Base-by-base conservation (phyloP, 1,139 yeast species). In the Pichia sp. region DNA sequence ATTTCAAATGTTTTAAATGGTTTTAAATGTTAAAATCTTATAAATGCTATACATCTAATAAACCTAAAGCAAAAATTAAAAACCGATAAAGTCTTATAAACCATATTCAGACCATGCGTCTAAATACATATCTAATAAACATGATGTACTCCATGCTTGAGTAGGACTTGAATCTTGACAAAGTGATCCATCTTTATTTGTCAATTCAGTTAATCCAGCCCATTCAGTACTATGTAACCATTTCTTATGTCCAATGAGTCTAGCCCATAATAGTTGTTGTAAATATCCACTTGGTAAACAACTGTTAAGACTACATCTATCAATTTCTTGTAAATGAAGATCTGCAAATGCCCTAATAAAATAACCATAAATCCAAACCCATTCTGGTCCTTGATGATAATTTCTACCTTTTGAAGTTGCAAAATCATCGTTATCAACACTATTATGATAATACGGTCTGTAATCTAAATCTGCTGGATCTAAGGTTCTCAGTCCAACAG, bases 351-450 rank as follows among this genome's bases (percentile, higher is more conserved):
- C 96, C 54, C 97, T 76, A 57, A 92, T 68, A 64, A 87, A 90
- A 67, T 80, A 89, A 1, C 98, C 98, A 38, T 76, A 74, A 53
- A 83, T 79, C 97, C 97, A 92, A 28, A 86, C 83, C 98, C 98
- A 92, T 65, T 92, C 98, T 1, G 98, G 98, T 2, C 98, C 98
- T 68, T 92, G 97, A 66, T 92, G 98, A 66, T 92, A 92, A 67
- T 92, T 92, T 60, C 97, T 77, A 26, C 98, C 98, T 67, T 89
- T 89, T 5, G 97, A 75, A 0, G 97, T 89, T 1, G 95, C 89
- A 72, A 89, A 92, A 65, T 92, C 96, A 7, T 76, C 79, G 47
- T 78, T 80, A 61, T 92, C 97, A 43, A 78, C 83, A 45, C 90
- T 71, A 63, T 92, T 92, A 59, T 73, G 71, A 67, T 92, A 92